phyloP scores from a whole-genome alignment of 2,329 filamentous ascomycete species.

The Huntiella savannae region DNA sequence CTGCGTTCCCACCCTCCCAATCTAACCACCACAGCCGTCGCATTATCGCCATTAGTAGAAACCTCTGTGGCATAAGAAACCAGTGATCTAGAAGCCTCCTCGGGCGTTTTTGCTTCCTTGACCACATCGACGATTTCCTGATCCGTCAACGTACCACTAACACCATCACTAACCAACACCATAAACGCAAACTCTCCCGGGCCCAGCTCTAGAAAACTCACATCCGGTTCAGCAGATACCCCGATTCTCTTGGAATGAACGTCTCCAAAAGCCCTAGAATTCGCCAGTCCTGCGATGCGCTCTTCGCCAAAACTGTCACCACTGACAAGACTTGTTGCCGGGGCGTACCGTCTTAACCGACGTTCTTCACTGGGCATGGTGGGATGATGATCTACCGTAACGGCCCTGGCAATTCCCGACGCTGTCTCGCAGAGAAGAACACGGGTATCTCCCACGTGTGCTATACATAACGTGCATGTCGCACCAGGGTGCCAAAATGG shows the following conservation, averaged over 20 bases:
- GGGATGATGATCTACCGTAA: slow-evolving; percentile 86
- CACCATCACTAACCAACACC: slow-evolving; percentile 73
- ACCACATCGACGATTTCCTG: slow-evolving; percentile 93
- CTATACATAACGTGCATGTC: slow-evolving; percentile 64
- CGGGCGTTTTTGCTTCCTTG: slow-evolving; percentile 82
- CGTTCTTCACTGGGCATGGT: slow-evolving; percentile 68
- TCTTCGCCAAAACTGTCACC: slow-evolving; percentile 89
- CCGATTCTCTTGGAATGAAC: slow-evolving; percentile 81
- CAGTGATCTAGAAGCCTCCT: slow-evolving; percentile 60
- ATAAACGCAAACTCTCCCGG: slow-evolving; percentile 80
- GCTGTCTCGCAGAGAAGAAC: slow-evolving; percentile 75
- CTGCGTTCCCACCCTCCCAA: slow-evolving; percentile 53
- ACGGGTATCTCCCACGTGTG: slow-evolving; percentile 85
- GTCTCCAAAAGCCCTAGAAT: slow-evolving; percentile 87
- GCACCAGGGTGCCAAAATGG: slow-evolving; percentile 92
- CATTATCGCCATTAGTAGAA: slow-evolving; percentile 45
- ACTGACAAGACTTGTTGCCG: slow-evolving; percentile 60
- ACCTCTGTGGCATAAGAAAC: slow-evolving; percentile 83
- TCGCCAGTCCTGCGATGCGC: slow-evolving; percentile 80
- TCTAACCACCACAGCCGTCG: slow-evolving; percentile 47
- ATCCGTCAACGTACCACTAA: slow-evolving; percentile 69
- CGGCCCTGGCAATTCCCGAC: slow-evolving; percentile 58
- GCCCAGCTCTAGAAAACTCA: slow-evolving; percentile 57
- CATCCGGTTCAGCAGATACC: slow-evolving; percentile 83
- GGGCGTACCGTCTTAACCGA: slow-evolving; percentile 66